These are phyloP conservation scores for Roridomyces roridus DNA, from an alignment of 768 basidiomycete species.

Conservation along the genomic window DNA sequence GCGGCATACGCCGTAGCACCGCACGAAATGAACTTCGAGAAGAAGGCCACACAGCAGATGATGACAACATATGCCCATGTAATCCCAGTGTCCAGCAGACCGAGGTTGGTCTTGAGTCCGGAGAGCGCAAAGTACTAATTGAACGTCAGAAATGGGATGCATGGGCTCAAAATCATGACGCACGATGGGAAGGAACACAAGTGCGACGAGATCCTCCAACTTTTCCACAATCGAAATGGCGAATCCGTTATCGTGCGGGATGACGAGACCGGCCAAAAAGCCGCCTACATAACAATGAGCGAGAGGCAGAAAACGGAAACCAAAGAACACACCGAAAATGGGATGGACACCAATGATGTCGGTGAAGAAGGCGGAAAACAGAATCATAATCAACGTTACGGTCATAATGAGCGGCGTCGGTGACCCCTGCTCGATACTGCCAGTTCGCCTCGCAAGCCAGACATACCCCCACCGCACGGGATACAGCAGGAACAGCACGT, in stretches of 20 bases:
- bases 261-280: conserved; percentile 81
- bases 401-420: conserved; percentile 84
- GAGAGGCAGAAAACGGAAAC: neutral
- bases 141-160: no score
- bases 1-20: conserved; percentile 58
- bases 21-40: conserved; percentile 81
- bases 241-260: conserved; percentile 84
- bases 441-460: conserved; percentile 71
- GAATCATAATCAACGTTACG: conserved; percentile 73
- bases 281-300: conserved; percentile 56
- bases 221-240: conserved; percentile 84
- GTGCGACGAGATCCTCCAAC: conserved; percentile 84
- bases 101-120: conserved; percentile 82
- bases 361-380: conserved; percentile 82
- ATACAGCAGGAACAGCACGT: conserved; percentile 67
- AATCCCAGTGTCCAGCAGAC: conserved; percentile 72
- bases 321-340: conserved; percentile 58
- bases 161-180: no score
- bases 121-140: conserved; percentile 79
- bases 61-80: conserved; percentile 85
- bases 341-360: conserved; percentile 84
- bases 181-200: conserved; percentile 80
- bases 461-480: conserved; percentile 68
- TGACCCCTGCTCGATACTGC: conserved; percentile 72
- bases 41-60: conserved; percentile 77